These are phyloP conservation scores for Saccharum hybrid DNA, from an alignment of 202 grass and related monocot species.

Conservation along the genomic window DNA sequence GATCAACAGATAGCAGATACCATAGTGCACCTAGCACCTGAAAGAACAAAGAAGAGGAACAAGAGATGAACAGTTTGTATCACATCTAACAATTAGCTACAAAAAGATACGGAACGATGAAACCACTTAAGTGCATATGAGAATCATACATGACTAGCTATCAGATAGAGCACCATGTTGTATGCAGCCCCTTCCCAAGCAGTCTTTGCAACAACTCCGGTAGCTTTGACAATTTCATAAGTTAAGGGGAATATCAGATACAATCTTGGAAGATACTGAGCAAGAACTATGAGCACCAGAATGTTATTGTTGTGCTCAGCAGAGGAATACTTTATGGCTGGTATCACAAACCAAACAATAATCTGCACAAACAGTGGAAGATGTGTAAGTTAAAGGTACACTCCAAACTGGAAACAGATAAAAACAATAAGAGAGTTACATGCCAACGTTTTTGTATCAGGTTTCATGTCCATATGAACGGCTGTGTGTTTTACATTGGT, in stretches of 20 bases:
- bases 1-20: slow-evolving; percentile 84
- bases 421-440: not conserved
- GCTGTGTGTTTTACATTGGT: not conserved
- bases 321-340: slow-evolving; percentile 70
- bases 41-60: slow-evolving; percentile 12
- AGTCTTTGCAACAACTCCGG: slow-evolving; percentile 91
- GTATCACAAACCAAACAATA: slow-evolving; percentile 91
- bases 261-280: slow-evolving; percentile 90
- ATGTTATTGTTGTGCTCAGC: slow-evolving; percentile 90
- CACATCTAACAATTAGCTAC: slow-evolving; percentile 23
- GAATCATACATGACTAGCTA: slow-evolving; percentile 93
- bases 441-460: not conserved
- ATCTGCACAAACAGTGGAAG: slow-evolving; percentile 65
- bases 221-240: slow-evolving; percentile 84
- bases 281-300: slow-evolving; percentile 84
- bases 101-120: slow-evolving; percentile 16
- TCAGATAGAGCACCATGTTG: slow-evolving; percentile 94
- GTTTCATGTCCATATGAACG: not conserved
- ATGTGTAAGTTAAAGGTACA: slow-evolving; percentile 37
- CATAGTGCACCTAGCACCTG: slow-evolving; percentile 87
- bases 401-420: not conserved
- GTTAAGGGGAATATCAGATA: slow-evolving; percentile 98
- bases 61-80: slow-evolving; percentile 7
- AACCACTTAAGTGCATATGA: slow-evolving; percentile 19
- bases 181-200: slow-evolving; percentile 95